Evolutionary conservation across 169 alveolate species (phyloP), one percentile per base, ranked within the genome.

Genomic region (Eimeria falciformis): DNA sequence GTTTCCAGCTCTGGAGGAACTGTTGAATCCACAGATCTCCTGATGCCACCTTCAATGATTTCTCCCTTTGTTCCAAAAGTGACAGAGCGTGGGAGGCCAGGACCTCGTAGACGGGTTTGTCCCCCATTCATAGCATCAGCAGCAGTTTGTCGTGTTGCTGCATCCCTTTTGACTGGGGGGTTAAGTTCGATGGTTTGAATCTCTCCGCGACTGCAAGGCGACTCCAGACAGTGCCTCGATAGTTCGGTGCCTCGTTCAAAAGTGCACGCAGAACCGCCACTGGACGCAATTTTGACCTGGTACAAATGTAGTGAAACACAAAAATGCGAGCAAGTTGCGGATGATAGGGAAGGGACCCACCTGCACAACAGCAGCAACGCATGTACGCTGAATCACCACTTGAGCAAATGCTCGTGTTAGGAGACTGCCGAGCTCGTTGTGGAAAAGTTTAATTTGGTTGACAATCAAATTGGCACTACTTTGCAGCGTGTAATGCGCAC

Each of bases 271-370:
- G 89, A 11, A 18, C 89, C 89, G 53, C 89, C 89, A 29, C 75
- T 69, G 23, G 89, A 23, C 1, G 89, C 89, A 50, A 55, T 62
- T 53, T 55, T 79, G 37, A 79, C 89, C 29, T 55, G 89, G 65
- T 79, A 79, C 5, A 55, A 69, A 33, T 79, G 89, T 25, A 79
- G 75, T 12, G 89, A 79, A 50, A 79, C 89, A 23, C 89, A 79
- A 53, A 79, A 79, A 50, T 79, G 75, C 21, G 89, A 79, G 75
- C 89, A 79, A 17, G 69, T 79, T n/a, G 75, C 89, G 11, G 89
- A 50, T 18, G 89, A 53, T 2, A 79, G 55, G 40, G 89, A 65
- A 55, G 89, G 89, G 21, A 50, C 47, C 89, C 89, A 79, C 89
- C 89, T 79, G 89, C 18, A 23, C 3, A 69, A 55, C 56, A 79